Conservation (phyloP, 257 asterid genomes). For the Apocynum venetum region DNA sequence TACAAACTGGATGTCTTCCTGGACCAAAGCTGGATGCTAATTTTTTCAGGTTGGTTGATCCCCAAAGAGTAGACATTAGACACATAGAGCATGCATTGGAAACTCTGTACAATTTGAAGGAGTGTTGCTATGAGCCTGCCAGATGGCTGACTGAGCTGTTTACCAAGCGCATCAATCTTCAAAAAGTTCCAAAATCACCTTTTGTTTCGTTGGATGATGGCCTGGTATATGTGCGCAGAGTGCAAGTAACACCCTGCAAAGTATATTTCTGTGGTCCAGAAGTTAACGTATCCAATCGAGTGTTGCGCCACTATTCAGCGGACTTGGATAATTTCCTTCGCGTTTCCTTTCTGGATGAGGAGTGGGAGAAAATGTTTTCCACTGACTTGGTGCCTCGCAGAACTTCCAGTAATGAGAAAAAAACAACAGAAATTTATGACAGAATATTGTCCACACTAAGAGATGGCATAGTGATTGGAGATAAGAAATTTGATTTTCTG, state of each 20-base stretch:
- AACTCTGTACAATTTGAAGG: conserved; percentile 8
- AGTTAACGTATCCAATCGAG: conserved; percentile 76
- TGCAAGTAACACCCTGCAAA: conserved; percentile 41
- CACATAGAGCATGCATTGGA: conserved; percentile 71
- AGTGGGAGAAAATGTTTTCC: conserved; percentile 67
- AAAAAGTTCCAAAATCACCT: conserved; percentile 49
- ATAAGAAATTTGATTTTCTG: conserved; percentile 70
- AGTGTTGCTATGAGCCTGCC: background rate
- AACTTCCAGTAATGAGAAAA: conserved; percentile 27
- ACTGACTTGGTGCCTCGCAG: conserved; percentile 49
- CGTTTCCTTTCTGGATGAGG: conserved; percentile 72
- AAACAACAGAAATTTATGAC: background rate
- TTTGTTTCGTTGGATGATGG: conserved; percentile 57
- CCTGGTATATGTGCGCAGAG: conserved; percentile 72
- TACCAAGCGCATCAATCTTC: conserved; percentile 15
- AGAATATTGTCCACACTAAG: no score
- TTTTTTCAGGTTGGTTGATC: conserved; percentile 56
- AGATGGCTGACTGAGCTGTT: conserved; percentile 61
- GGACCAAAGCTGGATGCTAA: conserved; percentile 50
- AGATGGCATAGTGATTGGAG: conserved; percentile 37
- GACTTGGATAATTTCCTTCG: conserved; percentile 33
- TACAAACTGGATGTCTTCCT: conserved; percentile 78
- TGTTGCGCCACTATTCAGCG: conserved; percentile 48
- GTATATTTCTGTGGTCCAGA: conserved; percentile 64
- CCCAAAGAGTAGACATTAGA: conserved; percentile 20